phyloP scores from a whole-genome alignment of 441 rosid genomes.

The Erodium moschatum region DNA sequence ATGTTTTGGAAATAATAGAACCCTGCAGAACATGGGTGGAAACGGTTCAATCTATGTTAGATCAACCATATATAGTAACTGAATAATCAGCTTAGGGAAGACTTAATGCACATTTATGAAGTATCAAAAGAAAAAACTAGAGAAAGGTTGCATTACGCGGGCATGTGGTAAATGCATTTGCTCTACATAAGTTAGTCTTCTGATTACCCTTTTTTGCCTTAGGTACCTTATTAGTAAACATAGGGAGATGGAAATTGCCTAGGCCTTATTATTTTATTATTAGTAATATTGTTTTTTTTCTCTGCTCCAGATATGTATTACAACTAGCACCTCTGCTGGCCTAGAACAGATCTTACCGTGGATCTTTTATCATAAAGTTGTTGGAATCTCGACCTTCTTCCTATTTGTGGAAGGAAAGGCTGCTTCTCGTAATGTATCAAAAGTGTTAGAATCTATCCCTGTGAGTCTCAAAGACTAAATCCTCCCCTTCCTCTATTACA shows the following conservation, averaged over 20 bases:
- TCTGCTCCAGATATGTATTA: constrained; percentile 55
- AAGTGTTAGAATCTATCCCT: constrained; percentile 54
- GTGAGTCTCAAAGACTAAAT: constrained; percentile 30
- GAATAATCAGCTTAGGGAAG: not conserved
- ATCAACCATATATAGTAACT: not conserved
- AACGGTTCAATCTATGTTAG: not conserved
- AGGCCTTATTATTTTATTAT: not conserved
- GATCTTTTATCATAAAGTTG: constrained; percentile 75
- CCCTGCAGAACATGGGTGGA: not conserved
- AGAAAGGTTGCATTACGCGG: not conserved
- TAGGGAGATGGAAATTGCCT: not conserved
- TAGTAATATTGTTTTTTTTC: not conserved
- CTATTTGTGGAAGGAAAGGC: constrained; percentile 92
- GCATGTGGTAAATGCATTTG: not conserved
- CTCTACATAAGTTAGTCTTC: not conserved
- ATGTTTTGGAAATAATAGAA: not conserved
- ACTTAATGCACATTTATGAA: not conserved
- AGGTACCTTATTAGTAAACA: not conserved
- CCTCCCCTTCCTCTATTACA: not conserved
- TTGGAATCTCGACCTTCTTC: constrained; percentile 70
- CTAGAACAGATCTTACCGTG: constrained; percentile 76
- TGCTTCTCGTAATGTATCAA: constrained; percentile 55
- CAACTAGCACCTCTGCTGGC: constrained; percentile 83
- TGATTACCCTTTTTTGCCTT: not conserved
- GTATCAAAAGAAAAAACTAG: not conserved